Percentiles rank a stretch among this genome's conserved stretches.
These are phyloP conservation scores for Moniliella sp. DNA, from an alignment of 1,284 basidiomycete species.

Conservation along the genomic window DNA sequence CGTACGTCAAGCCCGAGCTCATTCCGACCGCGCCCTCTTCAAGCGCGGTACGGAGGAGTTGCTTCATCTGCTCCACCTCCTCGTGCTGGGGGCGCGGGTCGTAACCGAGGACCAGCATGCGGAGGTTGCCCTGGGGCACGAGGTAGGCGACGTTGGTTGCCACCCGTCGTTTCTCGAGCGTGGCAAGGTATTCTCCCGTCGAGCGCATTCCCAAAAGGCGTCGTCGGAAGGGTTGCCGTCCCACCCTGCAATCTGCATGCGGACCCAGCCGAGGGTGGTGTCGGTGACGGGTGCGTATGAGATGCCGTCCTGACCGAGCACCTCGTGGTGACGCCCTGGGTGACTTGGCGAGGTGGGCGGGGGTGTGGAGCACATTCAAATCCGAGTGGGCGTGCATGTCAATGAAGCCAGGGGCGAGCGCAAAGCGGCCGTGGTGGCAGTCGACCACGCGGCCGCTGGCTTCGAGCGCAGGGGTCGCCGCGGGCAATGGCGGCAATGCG, in stretches of 20 bases:
- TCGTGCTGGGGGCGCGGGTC: slow-evolving; percentile 14
- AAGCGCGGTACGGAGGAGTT: slow-evolving; percentile 20
- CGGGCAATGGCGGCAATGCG: too few relatives aligned
- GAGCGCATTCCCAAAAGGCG: slow-evolving; percentile 16
- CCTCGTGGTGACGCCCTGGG: slow-evolving; percentile 35
- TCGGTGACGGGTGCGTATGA: slow-evolving; percentile 24
- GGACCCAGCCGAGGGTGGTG: slow-evolving; percentile 7
- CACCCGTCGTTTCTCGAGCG: slow-evolving; percentile 21
- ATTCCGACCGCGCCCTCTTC: slow-evolving; percentile 33
- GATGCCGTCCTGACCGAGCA: slow-evolving; percentile 34
- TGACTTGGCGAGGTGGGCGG: slow-evolving; percentile 32
- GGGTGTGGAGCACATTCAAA: slow-evolving; percentile 29
- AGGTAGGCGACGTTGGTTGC: slow-evolving; percentile 34
- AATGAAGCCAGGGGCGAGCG: slow-evolving; percentile 34
- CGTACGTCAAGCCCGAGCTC: slow-evolving; percentile 34
- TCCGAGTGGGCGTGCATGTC: slow-evolving; percentile 36
- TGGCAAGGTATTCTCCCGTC: slow-evolving; percentile 23
- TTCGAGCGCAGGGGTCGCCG: too few relatives aligned
- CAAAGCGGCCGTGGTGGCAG: slow-evolving; percentile 1
- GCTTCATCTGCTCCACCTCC: slow-evolving; percentile 19
- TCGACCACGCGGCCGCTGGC: slow-evolving; percentile 1
- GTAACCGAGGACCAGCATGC: slow-evolving; percentile 29
- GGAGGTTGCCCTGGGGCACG: slow-evolving; percentile 34
- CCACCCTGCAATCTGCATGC: slow-evolving; percentile 34
- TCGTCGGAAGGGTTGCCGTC: slow-evolving; percentile 33